Percentiles rank a stretch among this genome's conserved stretches.
Evolutionary conservation across 73 alveolate genomes (phyloP).

Genomic region (Tetrahymena malaccensis): DNA sequence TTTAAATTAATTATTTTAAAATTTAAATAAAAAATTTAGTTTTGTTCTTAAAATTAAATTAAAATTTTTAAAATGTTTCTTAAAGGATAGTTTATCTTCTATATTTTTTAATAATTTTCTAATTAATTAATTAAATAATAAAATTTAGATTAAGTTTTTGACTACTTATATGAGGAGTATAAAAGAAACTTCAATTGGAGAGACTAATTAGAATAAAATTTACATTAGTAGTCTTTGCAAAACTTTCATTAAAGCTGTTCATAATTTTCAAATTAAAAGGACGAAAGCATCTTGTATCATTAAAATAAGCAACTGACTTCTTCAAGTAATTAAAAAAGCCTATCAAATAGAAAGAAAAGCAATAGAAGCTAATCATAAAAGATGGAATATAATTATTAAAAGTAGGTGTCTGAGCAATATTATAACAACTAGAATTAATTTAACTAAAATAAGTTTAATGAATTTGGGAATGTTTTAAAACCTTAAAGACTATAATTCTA

Average conservation of each 20-base stretch:
- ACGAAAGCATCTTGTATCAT: neutral
- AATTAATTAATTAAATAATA: neutral
- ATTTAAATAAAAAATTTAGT: no score
- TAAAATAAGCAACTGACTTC: neutral
- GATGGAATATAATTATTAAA: neutral
- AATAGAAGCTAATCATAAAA: neutral
- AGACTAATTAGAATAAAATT: neutral
- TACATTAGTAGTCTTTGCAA: neutral
- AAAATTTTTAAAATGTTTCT: no score
- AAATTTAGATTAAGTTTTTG: neutral
- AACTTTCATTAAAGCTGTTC: neutral
- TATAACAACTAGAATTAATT: neutral
- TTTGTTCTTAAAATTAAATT: no score
- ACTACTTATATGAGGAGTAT: neutral
- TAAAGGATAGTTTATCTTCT: no score
- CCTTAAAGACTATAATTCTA: neutral
- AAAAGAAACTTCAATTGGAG: neutral
- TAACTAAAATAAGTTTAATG: neutral
- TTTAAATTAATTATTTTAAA: neutral
- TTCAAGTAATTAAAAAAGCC: neutral
- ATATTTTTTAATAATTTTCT: no score
- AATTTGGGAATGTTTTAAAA: neutral
- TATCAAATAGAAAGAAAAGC: neutral
- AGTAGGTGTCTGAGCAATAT: neutral
- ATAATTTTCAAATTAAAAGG: neutral